Evolutionary conservation across 371 early-diverging fungal genomes (phyloP).

Genomic region (Mucor indicus): DNA sequence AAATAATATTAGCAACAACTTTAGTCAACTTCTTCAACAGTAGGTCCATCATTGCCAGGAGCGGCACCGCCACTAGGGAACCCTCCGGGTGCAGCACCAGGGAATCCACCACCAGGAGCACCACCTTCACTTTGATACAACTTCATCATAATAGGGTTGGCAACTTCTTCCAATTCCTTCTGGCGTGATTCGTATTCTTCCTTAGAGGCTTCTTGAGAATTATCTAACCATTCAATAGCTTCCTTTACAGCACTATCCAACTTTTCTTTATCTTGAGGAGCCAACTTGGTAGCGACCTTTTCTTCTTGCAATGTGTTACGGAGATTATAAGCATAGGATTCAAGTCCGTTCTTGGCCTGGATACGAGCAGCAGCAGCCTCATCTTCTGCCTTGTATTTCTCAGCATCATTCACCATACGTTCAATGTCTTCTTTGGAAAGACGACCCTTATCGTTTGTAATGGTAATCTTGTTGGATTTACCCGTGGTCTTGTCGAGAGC

Average conservation of each 20-base stretch:
- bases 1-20: slow-evolving; percentile 1
- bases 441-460: slow-evolving; percentile 88
- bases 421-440: slow-evolving; percentile 88
- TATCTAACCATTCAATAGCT: slow-evolving; percentile 85
- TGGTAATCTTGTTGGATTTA: slow-evolving; percentile 72
- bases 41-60: slow-evolving; percentile 48
- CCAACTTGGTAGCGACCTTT: slow-evolving; percentile 67
- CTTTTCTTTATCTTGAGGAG: slow-evolving; percentile 70
- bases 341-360: slow-evolving; percentile 81
- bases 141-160: slow-evolving; percentile 87
- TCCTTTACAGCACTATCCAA: slow-evolving; percentile 78
- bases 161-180: slow-evolving; percentile 84
- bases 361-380: slow-evolving; percentile 79
- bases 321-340: slow-evolving; percentile 83
- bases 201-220: slow-evolving; percentile 81
- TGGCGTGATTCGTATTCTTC: slow-evolving; percentile 86
- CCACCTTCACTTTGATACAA: slow-evolving; percentile 55
- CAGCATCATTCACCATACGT: slow-evolving; percentile 87
- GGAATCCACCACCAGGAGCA: slow-evolving; percentile 63
- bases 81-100: slow-evolving; percentile 68
- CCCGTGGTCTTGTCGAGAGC: slow-evolving; percentile 92
- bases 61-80: slow-evolving; percentile 64
- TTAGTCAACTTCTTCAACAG: slow-evolving; percentile 52
- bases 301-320: slow-evolving; percentile 81
- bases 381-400: slow-evolving; percentile 87